A percentile compares a stretch with the other conserved stretches of the same genome.
phyloP scores from a whole-genome alignment of 371 early-diverging fungal species.

The Actinomortierella wolfii region DNA sequence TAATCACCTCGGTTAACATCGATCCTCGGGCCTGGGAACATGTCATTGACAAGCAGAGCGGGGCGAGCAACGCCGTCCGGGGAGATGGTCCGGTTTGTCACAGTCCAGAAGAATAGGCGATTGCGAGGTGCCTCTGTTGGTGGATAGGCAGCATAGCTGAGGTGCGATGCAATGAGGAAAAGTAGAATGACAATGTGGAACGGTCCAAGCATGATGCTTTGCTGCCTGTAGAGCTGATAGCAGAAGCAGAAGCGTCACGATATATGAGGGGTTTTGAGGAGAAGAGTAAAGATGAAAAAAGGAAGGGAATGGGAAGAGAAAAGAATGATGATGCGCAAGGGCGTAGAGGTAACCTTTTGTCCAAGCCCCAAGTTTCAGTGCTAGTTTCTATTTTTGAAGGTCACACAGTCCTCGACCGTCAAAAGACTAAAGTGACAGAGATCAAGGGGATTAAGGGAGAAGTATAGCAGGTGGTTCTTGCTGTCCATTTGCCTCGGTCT shows the following conservation, averaged over 20 bases:
- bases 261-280: not conserved
- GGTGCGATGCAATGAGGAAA: not conserved
- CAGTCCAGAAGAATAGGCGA: conserved; percentile 47
- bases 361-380: not conserved
- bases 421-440: too few species aligned
- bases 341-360: too few species aligned
- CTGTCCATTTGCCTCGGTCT: too few species aligned
- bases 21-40: conserved; percentile 47
- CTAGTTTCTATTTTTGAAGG: not conserved
- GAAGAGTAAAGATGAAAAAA: not conserved
- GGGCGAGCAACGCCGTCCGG: conserved; percentile 43
- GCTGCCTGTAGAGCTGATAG: not conserved
- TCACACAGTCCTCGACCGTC: too few species aligned
- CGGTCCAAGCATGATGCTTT: not conserved
- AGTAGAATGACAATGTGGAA: not conserved
- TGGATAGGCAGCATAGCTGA: conserved; percentile 8
- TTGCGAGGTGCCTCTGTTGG: conserved; percentile 36
- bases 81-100: conserved; percentile 28
- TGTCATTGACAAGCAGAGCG: conserved; percentile 42
- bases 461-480: too few species aligned
- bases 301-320: not conserved
- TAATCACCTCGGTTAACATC: conserved; percentile 45
- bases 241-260: conserved; percentile 3
- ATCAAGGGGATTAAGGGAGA: too few species aligned
- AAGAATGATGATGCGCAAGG: not conserved